Conservation (phyloP, 2,329 filamentous ascomycete genomes). For the Monascus ruber region DNA sequence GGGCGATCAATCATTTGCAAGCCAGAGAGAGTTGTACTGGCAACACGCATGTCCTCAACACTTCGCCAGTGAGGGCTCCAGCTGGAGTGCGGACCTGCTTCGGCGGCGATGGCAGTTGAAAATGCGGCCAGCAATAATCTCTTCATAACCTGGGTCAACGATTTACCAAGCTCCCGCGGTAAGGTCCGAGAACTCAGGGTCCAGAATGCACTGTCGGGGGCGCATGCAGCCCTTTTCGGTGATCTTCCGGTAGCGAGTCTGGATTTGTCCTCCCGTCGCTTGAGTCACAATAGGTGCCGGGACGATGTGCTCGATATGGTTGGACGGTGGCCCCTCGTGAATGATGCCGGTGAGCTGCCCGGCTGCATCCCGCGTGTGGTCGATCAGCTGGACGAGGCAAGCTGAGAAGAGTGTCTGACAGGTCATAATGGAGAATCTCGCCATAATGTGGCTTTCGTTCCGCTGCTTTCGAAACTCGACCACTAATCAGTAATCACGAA, state of each 20-base stretch:
- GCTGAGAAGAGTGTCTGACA: neutral
- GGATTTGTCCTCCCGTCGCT: neutral
- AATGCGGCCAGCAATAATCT: neutral
- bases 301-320: neutral
- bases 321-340: neutral
- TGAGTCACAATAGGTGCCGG: neutral
- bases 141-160: too few relatives aligned
- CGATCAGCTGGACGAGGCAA: neutral
- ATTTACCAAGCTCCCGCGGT: too few relatives aligned
- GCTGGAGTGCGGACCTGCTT: neutral
- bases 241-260: neutral
- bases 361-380: neutral
- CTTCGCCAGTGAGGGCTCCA: neutral
- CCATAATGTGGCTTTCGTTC: neutral
- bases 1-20: too few relatives aligned
- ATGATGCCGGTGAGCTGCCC: neutral
- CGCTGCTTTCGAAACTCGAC: too few relatives aligned
- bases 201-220: too few relatives aligned
- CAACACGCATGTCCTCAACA: neutral
- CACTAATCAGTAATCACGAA: too few relatives aligned
- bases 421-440: neutral
- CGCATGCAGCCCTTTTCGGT: neutral
- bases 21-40: too few relatives aligned
- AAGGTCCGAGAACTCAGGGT: too few relatives aligned
- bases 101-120: neutral